phyloP scores from a whole-genome alignment of 1,284 basidiomycete species.

The Hemileia vastatrix region DNA sequence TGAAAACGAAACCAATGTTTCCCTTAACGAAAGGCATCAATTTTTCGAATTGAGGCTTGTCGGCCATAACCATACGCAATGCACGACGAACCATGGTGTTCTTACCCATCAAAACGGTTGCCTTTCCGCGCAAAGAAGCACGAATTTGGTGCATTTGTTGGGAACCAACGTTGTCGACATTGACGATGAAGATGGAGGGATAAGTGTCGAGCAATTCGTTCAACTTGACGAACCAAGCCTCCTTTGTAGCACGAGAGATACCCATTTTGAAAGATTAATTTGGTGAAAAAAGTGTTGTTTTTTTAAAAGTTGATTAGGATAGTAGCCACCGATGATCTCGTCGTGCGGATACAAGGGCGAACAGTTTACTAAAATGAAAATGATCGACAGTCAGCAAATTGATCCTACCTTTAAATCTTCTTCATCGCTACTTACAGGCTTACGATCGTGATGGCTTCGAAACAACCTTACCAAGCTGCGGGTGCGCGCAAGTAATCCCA shows the following conservation, averaged over 20 bases:
- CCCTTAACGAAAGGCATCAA: constrained; percentile 90
- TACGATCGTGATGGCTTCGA: too few species aligned
- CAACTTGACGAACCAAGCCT: constrained; percentile 86
- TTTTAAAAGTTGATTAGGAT: too few species aligned
- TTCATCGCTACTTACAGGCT: too few species aligned
- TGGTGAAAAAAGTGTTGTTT: too few species aligned
- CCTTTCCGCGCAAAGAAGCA: constrained; percentile 88
- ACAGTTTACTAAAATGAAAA: too few species aligned
- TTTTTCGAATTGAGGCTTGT: constrained; percentile 89
- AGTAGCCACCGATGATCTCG: too few species aligned
- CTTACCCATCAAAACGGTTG: constrained; percentile 98
- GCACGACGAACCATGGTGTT: constrained; percentile 99
- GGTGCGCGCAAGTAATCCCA: too few species aligned
- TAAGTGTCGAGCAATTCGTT: constrained; percentile 84
- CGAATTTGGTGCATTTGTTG: constrained; percentile 99
- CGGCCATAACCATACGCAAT: constrained; percentile 76
- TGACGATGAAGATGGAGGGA: constrained; percentile 95
- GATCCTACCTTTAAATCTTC: too few species aligned
- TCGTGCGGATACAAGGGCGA: too few species aligned
- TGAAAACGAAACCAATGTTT: constrained; percentile 99
- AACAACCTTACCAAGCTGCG: too few species aligned
- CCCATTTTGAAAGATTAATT: too few species aligned
- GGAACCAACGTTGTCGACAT: constrained; percentile 98
- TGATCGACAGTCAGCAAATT: too few species aligned
- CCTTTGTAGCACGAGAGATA: constrained; percentile 80